phyloP scores from a whole-genome alignment of 225 moss, liverwort and hornwort genomes.

The Lunularia cruciata region DNA sequence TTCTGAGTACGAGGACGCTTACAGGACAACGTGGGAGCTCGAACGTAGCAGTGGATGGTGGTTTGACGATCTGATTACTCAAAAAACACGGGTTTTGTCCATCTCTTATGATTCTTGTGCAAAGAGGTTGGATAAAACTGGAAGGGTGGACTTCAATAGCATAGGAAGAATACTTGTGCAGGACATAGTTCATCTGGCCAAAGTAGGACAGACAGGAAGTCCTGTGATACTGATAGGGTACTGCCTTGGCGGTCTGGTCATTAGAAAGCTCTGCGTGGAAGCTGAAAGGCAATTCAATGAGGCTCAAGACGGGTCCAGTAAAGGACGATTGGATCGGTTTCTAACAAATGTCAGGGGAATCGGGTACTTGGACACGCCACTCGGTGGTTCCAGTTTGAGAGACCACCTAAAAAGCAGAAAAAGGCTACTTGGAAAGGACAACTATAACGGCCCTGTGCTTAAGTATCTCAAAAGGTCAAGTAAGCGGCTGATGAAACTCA shows the following conservation, averaged over 20 bases:
- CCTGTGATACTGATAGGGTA: conserved; percentile 25
- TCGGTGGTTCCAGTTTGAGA: conserved; percentile 5
- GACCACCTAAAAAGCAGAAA: not conserved
- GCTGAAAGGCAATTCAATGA: conserved; percentile 7
- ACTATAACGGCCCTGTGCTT: conserved; percentile 8
- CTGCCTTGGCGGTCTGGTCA: conserved; percentile 25
- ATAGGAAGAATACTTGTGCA: conserved; percentile 17
- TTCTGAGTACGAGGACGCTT: not conserved
- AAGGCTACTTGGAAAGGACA: too few species aligned
- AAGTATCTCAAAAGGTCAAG: conserved; percentile 3
- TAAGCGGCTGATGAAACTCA: not conserved
- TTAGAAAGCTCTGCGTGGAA: conserved; percentile 17
- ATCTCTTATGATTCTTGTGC: conserved; percentile 23
- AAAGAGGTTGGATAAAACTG: not conserved
- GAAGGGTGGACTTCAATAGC: conserved; percentile 13
- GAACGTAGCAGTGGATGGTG: not conserved
- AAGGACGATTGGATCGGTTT: conserved; percentile 15
- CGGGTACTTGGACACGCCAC: conserved; percentile 14
- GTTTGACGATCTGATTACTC: not conserved
- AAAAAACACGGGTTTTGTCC: conserved; percentile 7
- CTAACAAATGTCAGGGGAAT: conserved; percentile 15
- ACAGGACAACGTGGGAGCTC: not conserved
- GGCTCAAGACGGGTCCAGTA: not conserved
- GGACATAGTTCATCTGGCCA: conserved; percentile 2
- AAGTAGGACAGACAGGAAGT: conserved; percentile 15